Evolutionary conservation across 2,329 filamentous ascomycete species (phyloP).

Genomic region (Colletotrichum destructivum): DNA sequence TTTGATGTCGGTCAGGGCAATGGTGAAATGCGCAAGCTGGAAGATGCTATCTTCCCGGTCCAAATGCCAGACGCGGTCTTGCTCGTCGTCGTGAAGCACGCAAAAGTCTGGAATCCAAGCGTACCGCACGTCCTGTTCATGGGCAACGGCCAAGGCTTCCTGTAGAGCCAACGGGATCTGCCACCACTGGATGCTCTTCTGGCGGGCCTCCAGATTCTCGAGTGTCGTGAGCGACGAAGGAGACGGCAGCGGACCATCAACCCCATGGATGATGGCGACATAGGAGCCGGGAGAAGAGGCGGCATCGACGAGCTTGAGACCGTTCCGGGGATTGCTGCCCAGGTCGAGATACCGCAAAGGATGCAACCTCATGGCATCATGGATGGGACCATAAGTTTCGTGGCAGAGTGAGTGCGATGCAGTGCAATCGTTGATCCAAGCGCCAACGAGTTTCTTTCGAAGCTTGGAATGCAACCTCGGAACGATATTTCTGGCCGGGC

Average conservation of each 20-base stretch:
- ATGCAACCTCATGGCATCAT: background rate
- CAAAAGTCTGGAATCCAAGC: slow-evolving; percentile 20
- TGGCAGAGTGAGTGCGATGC: background rate
- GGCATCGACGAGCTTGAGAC: slow-evolving; percentile 16
- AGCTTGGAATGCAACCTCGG: background rate
- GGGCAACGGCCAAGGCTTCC: slow-evolving; percentile 18
- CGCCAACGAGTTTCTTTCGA: slow-evolving; percentile 15
- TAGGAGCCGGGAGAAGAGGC: background rate
- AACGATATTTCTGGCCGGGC: background rate
- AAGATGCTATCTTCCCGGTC: slow-evolving; percentile 20
- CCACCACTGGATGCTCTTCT: slow-evolving; percentile 19
- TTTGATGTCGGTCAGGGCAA: slow-evolving; percentile 8
- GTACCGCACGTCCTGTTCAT: slow-evolving; percentile 10
- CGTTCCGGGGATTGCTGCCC: slow-evolving; percentile 17
- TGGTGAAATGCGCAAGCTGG: slow-evolving; percentile 12
- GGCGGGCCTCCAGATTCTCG: slow-evolving; percentile 15
- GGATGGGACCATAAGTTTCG: background rate
- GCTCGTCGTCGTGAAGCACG: slow-evolving; percentile 11
- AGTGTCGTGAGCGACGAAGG: slow-evolving; percentile 1
- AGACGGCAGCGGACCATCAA: background rate
- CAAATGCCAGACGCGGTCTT: slow-evolving; percentile 21
- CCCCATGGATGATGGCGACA: slow-evolving; percentile 8
- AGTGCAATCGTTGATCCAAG: slow-evolving; percentile 8
- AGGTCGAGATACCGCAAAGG: slow-evolving; percentile 14
- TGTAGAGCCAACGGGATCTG: slow-evolving; percentile 21